These are phyloP conservation scores for Arabidopsis lyrata DNA, from an alignment of 441 rosid species.

Conservation along the genomic window DNA sequence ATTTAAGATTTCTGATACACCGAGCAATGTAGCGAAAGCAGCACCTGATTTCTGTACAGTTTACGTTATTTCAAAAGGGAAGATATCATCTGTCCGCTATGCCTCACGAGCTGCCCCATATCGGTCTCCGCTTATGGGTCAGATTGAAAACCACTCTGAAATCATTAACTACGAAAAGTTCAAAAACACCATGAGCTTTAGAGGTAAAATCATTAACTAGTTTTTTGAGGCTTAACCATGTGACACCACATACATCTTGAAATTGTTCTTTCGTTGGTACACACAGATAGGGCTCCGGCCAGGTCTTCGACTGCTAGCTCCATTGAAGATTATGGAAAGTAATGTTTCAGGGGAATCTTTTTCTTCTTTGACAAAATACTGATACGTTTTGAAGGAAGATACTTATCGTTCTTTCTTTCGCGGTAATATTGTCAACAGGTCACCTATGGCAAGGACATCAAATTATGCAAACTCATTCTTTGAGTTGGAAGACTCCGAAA, in stretches of 20 bases:
- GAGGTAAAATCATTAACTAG: constrained; percentile 52
- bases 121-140: constrained; percentile 65
- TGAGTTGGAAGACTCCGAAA: constrained; percentile 70
- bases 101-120: constrained; percentile 75
- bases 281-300: constrained; percentile 53
- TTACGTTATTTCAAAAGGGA: constrained; percentile 78
- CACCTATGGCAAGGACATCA: constrained; percentile 53
- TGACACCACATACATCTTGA: constrained; percentile 5
- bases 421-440: constrained; percentile 53
- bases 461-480: constrained; percentile 46
- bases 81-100: constrained; percentile 63
- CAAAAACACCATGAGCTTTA: constrained; percentile 50
- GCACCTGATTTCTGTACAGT: constrained; percentile 94
- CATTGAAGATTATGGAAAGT: constrained; percentile 66
- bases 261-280: constrained; percentile 10
- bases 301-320: constrained; percentile 62
- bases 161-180: constrained; percentile 45
- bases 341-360: constrained; percentile 38
- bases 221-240: constrained; percentile 10
- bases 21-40: constrained; percentile 64
- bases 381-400: not conserved
- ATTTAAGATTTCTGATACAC: constrained; percentile 70
- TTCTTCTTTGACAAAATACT: not conserved
- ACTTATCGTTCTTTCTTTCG: constrained; percentile 13
- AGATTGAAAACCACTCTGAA: constrained; percentile 53